phyloP scores from a whole-genome alignment of 805 yeast species.

The Teunomyces aglyptinius region DNA sequence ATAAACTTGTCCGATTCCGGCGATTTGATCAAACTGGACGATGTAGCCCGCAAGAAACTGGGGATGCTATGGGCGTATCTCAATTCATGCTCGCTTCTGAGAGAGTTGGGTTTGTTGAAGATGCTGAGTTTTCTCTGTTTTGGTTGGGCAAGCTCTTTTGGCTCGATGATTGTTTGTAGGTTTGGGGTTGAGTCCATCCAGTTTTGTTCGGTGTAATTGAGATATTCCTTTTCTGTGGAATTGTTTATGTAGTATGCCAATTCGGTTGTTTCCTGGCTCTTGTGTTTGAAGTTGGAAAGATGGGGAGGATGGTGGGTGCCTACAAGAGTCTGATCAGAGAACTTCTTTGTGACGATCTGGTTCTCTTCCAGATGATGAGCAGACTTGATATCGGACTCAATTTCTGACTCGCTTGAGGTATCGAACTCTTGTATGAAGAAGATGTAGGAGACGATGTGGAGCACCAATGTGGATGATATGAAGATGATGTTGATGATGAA shows the following conservation, averaged over 20 bases:
- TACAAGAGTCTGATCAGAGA: conserved; percentile 10
- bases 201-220: conserved; percentile 12
- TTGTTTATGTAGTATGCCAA: conserved; percentile 7
- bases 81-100: conserved; percentile 6
- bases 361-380: neutral
- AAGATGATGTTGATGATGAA: conserved; percentile 8
- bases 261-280: conserved; percentile 7
- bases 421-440: conserved; percentile 1
- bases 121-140: conserved; percentile 7
- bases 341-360: conserved; percentile 7
- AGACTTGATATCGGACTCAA: neutral
- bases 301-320: neutral
- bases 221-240: conserved; percentile 9
- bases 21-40: neutral
- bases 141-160: neutral
- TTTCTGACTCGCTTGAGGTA: neutral
- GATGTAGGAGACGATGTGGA: conserved; percentile 3
- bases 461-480: conserved; percentile 1
- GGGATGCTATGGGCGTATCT: conserved; percentile 14
- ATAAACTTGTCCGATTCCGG: conserved; percentile 3
- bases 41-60: conserved; percentile 4
- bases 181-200: conserved; percentile 21
- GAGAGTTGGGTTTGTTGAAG: conserved; percentile 1
- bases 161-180: neutral
- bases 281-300: neutral